A percentile compares a stretch with the other conserved stretches of the same genome.
Conservation (phyloP, 2,329 filamentous ascomycete species). For the Verticillium nubilum region DNA sequence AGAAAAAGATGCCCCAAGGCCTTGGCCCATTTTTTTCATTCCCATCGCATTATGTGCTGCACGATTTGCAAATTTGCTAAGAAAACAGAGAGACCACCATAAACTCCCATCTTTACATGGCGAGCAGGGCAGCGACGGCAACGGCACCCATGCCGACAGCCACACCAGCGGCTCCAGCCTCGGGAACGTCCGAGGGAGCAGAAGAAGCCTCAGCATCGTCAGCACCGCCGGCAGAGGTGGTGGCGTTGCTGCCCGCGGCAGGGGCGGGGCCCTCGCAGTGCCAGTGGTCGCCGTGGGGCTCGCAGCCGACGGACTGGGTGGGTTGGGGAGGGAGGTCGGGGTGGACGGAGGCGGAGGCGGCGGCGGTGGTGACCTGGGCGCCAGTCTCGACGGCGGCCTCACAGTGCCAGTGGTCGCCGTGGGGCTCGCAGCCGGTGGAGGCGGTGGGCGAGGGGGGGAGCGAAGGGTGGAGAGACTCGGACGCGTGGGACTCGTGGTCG, state of each 20-base stretch:
- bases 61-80: background rate
- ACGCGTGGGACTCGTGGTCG: background rate
- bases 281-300: constrained; percentile 33
- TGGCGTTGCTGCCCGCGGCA: background rate
- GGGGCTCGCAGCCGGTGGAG: constrained; percentile 26
- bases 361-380: background rate
- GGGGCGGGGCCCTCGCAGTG: constrained; percentile 16
- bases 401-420: constrained; percentile 14
- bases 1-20: background rate
- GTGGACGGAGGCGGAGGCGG: background rate
- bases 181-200: constrained; percentile 1
- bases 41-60: background rate
- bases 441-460: constrained; percentile 28
- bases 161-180: constrained; percentile 4
- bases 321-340: constrained; percentile 18
- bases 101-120: background rate
- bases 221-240: background rate
- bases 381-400: constrained; percentile 5
- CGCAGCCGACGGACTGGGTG: constrained; percentile 24
- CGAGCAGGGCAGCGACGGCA: constrained; percentile 8
- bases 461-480: background rate
- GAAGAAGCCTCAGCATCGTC: constrained; percentile 1
- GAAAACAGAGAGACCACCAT: background rate
- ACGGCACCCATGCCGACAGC: constrained; percentile 7
- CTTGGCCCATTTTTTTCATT: background rate